Base-by-base conservation (phyloP, 495 filamentous ascomycete genomes). In the Articulospora tetracladia region DNA sequence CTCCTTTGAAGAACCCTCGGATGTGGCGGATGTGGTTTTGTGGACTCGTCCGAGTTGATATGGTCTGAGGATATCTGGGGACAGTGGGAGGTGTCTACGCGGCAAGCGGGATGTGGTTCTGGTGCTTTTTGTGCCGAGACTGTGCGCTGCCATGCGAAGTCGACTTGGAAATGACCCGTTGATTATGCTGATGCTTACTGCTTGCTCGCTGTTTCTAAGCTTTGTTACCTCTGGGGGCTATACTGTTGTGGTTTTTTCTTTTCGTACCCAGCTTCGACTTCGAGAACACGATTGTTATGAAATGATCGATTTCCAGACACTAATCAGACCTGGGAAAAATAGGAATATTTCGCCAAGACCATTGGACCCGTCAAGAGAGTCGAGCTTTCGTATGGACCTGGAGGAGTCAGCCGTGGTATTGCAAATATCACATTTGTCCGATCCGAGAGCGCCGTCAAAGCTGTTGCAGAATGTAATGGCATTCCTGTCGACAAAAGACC, bases 341-440 rank as follows among this genome's bases (percentile, higher is more conserved):
- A 98, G 94, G 94, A 98, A 78, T 98, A 97, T 75, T 97, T 98
- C 76, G 72, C 78, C 68, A 88, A 90, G 72, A 87, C 89, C 68
- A 83, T 95, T 76, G 95, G 93, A 47, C 86, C 90, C 53, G 88
- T 97, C 73, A 97, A 92, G 81, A 84, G 81, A 73, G 89, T 90
- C 51, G 84, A 90, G 69, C 80, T 98, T 67, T 91, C 89, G 30
- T 98, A 98, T 74, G 93, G 93, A 68, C 90, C 93, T 46, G 91
- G 91, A 69, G 93, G 94, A 52, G 81, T 81, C 28, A 97, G 93
- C 81, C 90, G 92, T 72, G 94, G 94, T 55, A 86, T 92, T 64
- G 66, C 66, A 36, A 88, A 86, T 8, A 85, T 93, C 63, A 77
- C 85, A 60, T 98, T 98, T 77, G 75, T 70, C 68, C 89, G 90